These are phyloP conservation scores for Hirsutella rhossiliensis DNA, from an alignment of 2,329 filamentous ascomycete species.

Conservation along the genomic window DNA sequence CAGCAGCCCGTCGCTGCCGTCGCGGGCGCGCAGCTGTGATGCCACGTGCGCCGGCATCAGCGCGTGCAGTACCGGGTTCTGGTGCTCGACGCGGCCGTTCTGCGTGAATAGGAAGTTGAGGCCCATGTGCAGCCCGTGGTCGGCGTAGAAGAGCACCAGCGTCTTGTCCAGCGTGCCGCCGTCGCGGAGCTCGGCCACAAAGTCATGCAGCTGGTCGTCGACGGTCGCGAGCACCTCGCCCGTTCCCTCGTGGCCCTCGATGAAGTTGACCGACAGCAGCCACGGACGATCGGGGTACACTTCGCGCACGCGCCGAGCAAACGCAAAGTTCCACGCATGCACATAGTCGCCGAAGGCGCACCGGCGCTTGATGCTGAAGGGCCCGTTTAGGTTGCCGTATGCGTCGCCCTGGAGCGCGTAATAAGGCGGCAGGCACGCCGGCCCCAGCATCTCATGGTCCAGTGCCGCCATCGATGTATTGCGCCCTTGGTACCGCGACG, in stretches of 20 bases:
- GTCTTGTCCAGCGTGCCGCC: neutral
- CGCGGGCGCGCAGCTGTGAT: neutral
- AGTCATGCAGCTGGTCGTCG: neutral
- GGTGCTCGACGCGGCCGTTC: neutral
- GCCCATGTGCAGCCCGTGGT: neutral
- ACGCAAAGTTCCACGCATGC: neutral
- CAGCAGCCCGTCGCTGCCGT: neutral
- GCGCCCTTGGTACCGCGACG: neutral
- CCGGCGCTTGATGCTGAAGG: neutral
- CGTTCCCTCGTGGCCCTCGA: neutral
- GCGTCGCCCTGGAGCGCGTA: neutral
- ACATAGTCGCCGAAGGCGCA: neutral
- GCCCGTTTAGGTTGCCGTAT: neutral
- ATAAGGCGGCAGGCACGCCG: neutral
- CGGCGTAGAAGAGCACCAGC: neutral
- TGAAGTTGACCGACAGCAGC: neutral
- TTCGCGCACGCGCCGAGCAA: neutral
- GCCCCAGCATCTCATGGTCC: neutral
- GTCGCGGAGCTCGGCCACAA: neutral
- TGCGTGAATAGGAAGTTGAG: neutral
- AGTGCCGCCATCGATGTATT: neutral
- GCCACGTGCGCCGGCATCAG: neutral
- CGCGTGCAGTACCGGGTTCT: neutral
- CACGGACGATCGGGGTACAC: neutral
- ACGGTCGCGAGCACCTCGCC: neutral